phyloP scores from a whole-genome alignment of 495 filamentous ascomycete genomes.

The Hypoxylon trugodes region DNA sequence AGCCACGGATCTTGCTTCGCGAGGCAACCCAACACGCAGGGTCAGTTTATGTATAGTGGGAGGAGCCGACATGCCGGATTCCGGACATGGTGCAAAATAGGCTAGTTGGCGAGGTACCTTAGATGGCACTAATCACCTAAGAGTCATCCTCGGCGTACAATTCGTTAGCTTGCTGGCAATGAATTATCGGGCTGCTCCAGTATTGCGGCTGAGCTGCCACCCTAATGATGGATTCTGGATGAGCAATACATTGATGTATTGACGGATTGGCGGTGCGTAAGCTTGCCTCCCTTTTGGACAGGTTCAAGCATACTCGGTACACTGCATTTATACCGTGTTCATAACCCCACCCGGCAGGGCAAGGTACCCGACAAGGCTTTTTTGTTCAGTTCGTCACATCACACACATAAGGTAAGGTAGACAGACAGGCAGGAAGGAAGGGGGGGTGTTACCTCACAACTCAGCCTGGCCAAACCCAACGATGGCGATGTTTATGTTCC shows the following conservation, averaged over 20 bases:
- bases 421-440: background rate
- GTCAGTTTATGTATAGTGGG: constrained; percentile 1
- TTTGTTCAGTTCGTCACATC: background rate
- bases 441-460: constrained; percentile 21
- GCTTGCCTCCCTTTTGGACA: background rate
- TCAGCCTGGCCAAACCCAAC: constrained; percentile 23
- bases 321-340: constrained; percentile 4
- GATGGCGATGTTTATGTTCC: background rate
- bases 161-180: constrained; percentile 6
- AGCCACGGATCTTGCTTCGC: constrained; percentile 19
- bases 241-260: constrained; percentile 13
- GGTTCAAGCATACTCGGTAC: background rate
- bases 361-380: constrained; percentile 31
- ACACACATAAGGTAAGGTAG: constrained; percentile 12
- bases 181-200: constrained; percentile 34
- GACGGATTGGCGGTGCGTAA: constrained; percentile 1
- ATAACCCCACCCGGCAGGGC: constrained; percentile 11
- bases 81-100: constrained; percentile 1
- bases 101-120: too few relatives aligned
- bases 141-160: constrained; percentile 3
- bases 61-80: constrained; percentile 27
- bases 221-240: constrained; percentile 3
- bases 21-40: constrained; percentile 26
- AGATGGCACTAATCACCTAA: constrained; percentile 20
- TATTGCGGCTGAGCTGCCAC: constrained; percentile 43